Evolutionary conservation across 148 eudicot genomes (phyloP), one percentile per base, ranked within the genome.

Genomic region (Camellia sinensis): DNA sequence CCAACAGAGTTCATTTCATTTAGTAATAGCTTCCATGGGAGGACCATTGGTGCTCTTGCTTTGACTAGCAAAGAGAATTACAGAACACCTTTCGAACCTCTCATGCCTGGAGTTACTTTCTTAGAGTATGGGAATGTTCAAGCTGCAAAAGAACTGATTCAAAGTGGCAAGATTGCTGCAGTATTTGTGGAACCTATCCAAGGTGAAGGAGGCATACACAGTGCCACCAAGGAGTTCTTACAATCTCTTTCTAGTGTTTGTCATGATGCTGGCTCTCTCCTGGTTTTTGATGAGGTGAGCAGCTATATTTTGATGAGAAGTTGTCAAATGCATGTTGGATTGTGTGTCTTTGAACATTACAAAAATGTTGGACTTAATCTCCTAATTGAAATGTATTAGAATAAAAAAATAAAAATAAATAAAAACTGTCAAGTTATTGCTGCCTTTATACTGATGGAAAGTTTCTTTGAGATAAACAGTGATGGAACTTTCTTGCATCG

Each of bases 171-270:
- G 61, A 76, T 92, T 77, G 97, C 95, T 74, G 97, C 88, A 41
- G 98, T 94, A 41, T 92, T 94, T 83, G 97, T 92, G 18, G 98
- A 94, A 84, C 98, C 98, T 69, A 82, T 94, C 71, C 97, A 92
- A 80, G 98, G 98, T 74, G 97, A 94, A 87, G 97, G 98, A 40
- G 98, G 98, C 41, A 90, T 94, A 64, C 85, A 92, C 80, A 88
- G 89, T 85, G 95, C 98, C 18, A 90, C 90, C n/a, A 89, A 86
- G 82, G 93, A 92, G 79, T 94, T 94, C 61, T 87, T 94, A 80
- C 90, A 86, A 77, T 84, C 88, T 53, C 61, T 94, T 67, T 95
- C 93, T 72, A 54, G 61, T 83, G 92, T 92, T 11, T 94, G 97
- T 83, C 87, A 94, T 84, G 88, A 91, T 74, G 87, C 87, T 79